phyloP scores from a whole-genome alignment of 768 basidiomycete genomes.

The Rhodotorula sphaerocarpa region DNA sequence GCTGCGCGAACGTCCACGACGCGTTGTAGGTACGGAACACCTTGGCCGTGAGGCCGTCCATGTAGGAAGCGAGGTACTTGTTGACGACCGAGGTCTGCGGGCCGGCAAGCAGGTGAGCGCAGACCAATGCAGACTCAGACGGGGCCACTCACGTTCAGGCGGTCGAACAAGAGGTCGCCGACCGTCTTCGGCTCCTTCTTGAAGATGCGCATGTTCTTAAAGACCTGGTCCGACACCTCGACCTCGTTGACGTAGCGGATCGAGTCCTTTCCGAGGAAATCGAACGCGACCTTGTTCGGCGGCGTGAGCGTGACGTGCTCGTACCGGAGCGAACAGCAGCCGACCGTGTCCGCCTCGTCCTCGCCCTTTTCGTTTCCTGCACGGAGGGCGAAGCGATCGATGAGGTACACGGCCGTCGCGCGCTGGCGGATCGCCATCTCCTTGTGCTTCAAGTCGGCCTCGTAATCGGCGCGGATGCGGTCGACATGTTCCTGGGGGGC shows the following conservation, averaged over 20 bases:
- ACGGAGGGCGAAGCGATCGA: slow-evolving; percentile 91
- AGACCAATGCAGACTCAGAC: neutral
- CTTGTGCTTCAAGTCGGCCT: slow-evolving; percentile 71
- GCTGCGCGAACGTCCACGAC: slow-evolving; percentile 86
- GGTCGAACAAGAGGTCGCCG: slow-evolving; percentile 84
- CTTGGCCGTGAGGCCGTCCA: slow-evolving; percentile 97
- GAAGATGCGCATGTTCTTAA: slow-evolving; percentile 96
- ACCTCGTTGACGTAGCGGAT: slow-evolving; percentile 94
- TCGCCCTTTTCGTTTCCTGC: slow-evolving; percentile 99
- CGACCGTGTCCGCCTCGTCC: slow-evolving; percentile 97
- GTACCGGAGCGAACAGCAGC: slow-evolving; percentile 93
- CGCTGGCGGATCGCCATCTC: slow-evolving; percentile 91
- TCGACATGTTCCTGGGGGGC: slow-evolving; percentile 72
- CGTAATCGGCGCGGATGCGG: slow-evolving; percentile 81
- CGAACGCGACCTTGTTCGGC: slow-evolving; percentile 81
- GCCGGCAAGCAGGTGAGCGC: neutral
- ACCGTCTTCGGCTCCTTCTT: slow-evolving; percentile 78
- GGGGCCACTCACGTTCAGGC: slow-evolving; percentile 64
- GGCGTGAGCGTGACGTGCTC: slow-evolving; percentile 89
- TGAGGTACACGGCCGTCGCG: slow-evolving; percentile 99
- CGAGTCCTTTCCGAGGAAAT: slow-evolving; percentile 98
- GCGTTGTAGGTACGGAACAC: slow-evolving; percentile 99
- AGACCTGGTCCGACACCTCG: slow-evolving; percentile 79
- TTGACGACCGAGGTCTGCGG: slow-evolving; percentile 73
- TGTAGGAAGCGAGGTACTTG: slow-evolving; percentile 83